These are phyloP conservation scores for Candida silvatica DNA, from an alignment of 805 yeast genomes.

Conservation along the genomic window DNA sequence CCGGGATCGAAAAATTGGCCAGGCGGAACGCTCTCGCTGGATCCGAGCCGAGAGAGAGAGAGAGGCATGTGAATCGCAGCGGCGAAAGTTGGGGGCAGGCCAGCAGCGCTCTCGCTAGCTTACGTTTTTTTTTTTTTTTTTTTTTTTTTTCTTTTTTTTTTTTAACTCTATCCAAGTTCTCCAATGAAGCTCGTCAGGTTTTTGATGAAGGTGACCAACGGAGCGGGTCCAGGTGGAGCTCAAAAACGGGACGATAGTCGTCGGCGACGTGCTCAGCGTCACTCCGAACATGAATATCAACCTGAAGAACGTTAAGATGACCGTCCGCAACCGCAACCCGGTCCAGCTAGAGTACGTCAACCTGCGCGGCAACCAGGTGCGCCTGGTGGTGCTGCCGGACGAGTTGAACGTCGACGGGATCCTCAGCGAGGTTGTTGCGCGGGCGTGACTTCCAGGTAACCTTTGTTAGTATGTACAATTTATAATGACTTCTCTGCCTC, in stretches of 20 bases:
- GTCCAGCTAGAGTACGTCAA: constrained; percentile 68
- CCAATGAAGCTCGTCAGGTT: constrained; percentile 64
- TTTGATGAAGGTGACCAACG: constrained; percentile 72
- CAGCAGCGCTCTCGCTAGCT: too few relatives aligned
- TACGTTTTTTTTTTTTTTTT: too few relatives aligned
- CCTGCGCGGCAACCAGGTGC: constrained; percentile 81
- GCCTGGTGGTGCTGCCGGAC: constrained; percentile 81
- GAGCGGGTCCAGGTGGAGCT: constrained; percentile 88
- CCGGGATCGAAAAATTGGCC: too few relatives aligned
- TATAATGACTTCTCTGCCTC: neutral
- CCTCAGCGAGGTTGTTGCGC: constrained; percentile 38
- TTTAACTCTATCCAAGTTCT: neutral
- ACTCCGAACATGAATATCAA: constrained; percentile 89
- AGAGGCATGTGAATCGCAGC: too few relatives aligned
- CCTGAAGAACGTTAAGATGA: constrained; percentile 71
- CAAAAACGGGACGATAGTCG: constrained; percentile 81
- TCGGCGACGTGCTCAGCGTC: constrained; percentile 79
- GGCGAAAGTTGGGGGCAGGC: too few relatives aligned
- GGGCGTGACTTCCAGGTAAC: too few relatives aligned
- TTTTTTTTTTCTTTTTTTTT: too few relatives aligned
- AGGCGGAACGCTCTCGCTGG: too few relatives aligned
- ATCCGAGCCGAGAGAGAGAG: too few relatives aligned
- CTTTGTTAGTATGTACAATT: too few relatives aligned
- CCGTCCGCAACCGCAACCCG: constrained; percentile 63
- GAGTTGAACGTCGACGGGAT: constrained; percentile 65